These are phyloP conservation scores for Tolypocladium guangdongense DNA, from an alignment of 2,329 filamentous ascomycete species.

Conservation along the genomic window DNA sequence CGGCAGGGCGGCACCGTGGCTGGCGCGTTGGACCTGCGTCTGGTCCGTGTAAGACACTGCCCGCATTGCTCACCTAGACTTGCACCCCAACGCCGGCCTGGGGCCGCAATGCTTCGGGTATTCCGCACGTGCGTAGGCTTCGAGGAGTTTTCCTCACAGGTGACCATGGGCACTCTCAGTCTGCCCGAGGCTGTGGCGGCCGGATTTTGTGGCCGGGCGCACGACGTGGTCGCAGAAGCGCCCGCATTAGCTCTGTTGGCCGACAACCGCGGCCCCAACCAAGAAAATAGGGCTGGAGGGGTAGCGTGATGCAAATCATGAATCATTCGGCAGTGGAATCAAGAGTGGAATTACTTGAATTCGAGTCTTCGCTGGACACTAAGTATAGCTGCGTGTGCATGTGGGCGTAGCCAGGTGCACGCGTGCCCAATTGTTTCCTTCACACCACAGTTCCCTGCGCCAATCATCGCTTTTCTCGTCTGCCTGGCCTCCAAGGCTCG, in stretches of 20 bases:
- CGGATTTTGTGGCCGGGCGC: conserved; percentile 3
- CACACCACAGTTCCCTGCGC: not conserved
- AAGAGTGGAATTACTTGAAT: not conserved
- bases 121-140: not conserved
- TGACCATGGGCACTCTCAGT: not conserved
- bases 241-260: not conserved
- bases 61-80: not conserved
- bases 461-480: not conserved
- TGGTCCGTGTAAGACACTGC: not conserved
- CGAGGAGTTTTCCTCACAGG: not conserved
- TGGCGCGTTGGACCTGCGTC: not conserved
- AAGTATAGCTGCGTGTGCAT: too few relatives aligned
- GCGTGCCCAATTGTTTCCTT: not conserved
- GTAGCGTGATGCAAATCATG: not conserved
- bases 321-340: not conserved
- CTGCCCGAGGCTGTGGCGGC: conserved; percentile 1
- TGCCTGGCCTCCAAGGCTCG: not conserved
- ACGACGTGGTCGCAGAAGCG: not conserved
- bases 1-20: not conserved
- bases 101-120: not conserved
- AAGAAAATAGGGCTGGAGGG: not conserved
- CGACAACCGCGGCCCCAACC: not conserved
- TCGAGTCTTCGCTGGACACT: not conserved
- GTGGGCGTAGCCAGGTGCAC: not conserved
- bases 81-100: not conserved